Percentiles rank a stretch among this genome's conserved stretches.
phyloP scores from a whole-genome alignment of 2,329 filamentous ascomycete genomes.

The Claviceps digitariae region DNA sequence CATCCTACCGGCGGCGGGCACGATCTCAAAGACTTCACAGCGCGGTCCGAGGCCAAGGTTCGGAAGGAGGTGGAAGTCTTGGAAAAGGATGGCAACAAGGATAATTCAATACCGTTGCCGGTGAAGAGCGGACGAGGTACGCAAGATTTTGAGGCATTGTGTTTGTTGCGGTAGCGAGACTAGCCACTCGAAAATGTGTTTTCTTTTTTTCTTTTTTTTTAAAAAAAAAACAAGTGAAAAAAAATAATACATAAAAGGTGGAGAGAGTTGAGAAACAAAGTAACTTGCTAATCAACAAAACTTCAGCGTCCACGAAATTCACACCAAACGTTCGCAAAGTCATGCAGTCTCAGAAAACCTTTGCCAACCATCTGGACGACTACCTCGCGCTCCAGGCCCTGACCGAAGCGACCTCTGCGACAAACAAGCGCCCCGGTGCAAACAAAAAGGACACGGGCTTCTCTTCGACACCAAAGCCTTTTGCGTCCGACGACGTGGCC shows the following conservation, averaged over 20 bases:
- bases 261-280: no score
- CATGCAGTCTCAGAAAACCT: slow-evolving; percentile 68
- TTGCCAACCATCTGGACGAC: slow-evolving; percentile 70
- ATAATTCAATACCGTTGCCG: slow-evolving; percentile 58
- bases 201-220: no score
- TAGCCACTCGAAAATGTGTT: background rate
- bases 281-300: background rate
- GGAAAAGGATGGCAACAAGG: slow-evolving; percentile 64
- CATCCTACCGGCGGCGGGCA: slow-evolving; percentile 33
- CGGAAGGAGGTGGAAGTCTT: slow-evolving; percentile 71
- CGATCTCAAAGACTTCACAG: slow-evolving; percentile 53
- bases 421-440: slow-evolving; percentile 14
- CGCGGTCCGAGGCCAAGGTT: slow-evolving; percentile 71
- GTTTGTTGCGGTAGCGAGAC: no score
- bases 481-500: slow-evolving; percentile 12
- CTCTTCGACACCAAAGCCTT: slow-evolving; percentile 8
- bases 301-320: slow-evolving; percentile 36
- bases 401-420: slow-evolving; percentile 22
- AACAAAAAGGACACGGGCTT: slow-evolving; percentile 14
- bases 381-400: slow-evolving; percentile 51
- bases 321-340: slow-evolving; percentile 64
- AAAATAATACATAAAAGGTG: no score
- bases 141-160: slow-evolving; percentile 7
- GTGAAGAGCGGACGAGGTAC: slow-evolving; percentile 33
- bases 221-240: background rate